phyloP scores from a whole-genome alignment of 1,284 basidiomycete species.

The Cryptococcus jaspeensis region DNA sequence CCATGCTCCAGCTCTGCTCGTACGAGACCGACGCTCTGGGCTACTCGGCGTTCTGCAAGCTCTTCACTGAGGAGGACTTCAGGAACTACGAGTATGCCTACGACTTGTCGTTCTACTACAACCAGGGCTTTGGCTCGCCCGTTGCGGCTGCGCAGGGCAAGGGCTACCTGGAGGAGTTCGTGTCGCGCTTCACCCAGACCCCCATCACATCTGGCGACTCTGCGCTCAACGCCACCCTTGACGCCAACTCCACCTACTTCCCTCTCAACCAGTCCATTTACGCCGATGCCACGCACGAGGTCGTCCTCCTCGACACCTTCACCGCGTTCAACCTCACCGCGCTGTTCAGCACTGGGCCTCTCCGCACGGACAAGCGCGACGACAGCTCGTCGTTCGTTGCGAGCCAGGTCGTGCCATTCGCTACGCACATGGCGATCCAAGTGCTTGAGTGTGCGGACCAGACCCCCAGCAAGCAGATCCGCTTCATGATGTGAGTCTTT shows the following conservation, averaged over 20 bases:
- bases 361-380: constrained; percentile 21
- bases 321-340: constrained; percentile 69
- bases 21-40: constrained; percentile 91
- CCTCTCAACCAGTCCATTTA: constrained; percentile 77
- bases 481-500: constrained; percentile 41
- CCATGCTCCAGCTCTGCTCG: constrained; percentile 59
- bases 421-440: constrained; percentile 55
- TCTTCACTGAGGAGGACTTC: constrained; percentile 86
- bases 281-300: constrained; percentile 55
- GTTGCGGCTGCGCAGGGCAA: constrained; percentile 75
- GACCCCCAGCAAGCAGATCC: constrained; percentile 43
- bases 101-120: constrained; percentile 60
- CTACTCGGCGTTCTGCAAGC: constrained; percentile 81
- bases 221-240: constrained; percentile 74
- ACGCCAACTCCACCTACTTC: constrained; percentile 69
- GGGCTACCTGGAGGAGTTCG: constrained; percentile 78
- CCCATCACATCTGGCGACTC: constrained; percentile 67
- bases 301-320: constrained; percentile 73
- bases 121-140: constrained; percentile 75
- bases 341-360: constrained; percentile 31
- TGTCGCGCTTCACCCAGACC: constrained; percentile 73
- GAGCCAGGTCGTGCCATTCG: constrained; percentile 70
- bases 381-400: constrained; percentile 57
- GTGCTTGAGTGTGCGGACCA: constrained; percentile 39
- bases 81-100: constrained; percentile 82